Percentiles rank a stretch among this genome's conserved stretches.
Evolutionary conservation across 2,329 filamentous ascomycete species (phyloP).

Genomic region (Cordyceps farinosa): DNA sequence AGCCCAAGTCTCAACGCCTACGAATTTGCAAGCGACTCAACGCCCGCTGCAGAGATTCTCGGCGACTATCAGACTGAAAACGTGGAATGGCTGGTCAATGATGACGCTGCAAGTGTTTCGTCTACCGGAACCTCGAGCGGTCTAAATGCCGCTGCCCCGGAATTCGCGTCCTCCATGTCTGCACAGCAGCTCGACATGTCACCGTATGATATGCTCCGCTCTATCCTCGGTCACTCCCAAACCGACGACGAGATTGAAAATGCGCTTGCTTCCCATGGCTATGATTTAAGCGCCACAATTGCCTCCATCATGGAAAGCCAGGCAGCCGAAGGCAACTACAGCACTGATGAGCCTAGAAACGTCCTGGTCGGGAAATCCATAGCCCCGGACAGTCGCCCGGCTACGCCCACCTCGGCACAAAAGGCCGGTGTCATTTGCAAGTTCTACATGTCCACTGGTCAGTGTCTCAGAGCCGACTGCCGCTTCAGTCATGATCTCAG

Average conservation of each 20-base stretch:
- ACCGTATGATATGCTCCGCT: constrained; percentile 95
- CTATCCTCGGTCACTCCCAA: constrained; percentile 83
- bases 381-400: constrained; percentile 67
- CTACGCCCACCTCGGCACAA: constrained; percentile 70
- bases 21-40: constrained; percentile 81
- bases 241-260: constrained; percentile 92
- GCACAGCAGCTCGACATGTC: constrained; percentile 84
- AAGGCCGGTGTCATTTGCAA: constrained; percentile 93
- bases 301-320: constrained; percentile 80
- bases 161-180: constrained; percentile 57
- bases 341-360: constrained; percentile 55
- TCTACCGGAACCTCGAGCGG: constrained; percentile 70
- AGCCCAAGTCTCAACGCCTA: constrained; percentile 93
- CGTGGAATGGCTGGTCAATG: constrained; percentile 95
- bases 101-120: constrained; percentile 74
- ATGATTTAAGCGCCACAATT: constrained; percentile 90
- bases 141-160: constrained; percentile 75
- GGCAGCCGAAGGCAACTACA: constrained; percentile 36
- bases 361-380: constrained; percentile 89
- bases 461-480: constrained; percentile 92
- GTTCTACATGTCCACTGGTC: constrained; percentile 93
- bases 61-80: constrained; percentile 91
- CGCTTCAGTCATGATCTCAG: constrained; percentile 95
- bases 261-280: constrained; percentile 84
- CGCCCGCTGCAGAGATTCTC: constrained; percentile 78